A percentile compares a stretch with the other conserved stretches of the same genome.
Evolutionary conservation across 1,284 basidiomycete genomes (phyloP).

Genomic region (Malassezia psittaci): DNA sequence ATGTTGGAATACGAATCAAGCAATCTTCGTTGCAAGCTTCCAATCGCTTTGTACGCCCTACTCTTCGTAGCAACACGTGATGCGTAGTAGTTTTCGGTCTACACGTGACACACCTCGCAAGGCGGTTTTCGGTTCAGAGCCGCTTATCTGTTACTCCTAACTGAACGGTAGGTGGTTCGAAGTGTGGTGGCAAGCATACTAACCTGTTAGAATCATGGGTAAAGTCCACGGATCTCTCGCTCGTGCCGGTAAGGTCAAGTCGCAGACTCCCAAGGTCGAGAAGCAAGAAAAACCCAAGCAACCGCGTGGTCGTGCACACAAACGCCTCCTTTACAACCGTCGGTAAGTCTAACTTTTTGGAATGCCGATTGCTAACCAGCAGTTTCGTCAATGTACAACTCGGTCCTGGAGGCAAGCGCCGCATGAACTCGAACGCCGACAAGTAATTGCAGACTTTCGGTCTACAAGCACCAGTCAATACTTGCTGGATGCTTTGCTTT

Average conservation of each 20-base stretch:
- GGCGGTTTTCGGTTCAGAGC: slow-evolving; percentile 1
- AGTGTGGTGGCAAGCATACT: slow-evolving; percentile 3
- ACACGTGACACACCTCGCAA: slow-evolving; percentile 8
- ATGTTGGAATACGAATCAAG: slow-evolving; percentile 15
- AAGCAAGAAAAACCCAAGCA: slow-evolving; percentile 96
- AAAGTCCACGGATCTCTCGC: slow-evolving; percentile 97
- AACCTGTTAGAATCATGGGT: slow-evolving; percentile 49
- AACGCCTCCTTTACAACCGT: slow-evolving; percentile 86
- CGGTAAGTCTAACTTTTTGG: slow-evolving; percentile 55
- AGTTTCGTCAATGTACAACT: slow-evolving; percentile 92
- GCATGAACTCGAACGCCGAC: slow-evolving; percentile 57
- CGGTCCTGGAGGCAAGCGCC: slow-evolving; percentile 82
- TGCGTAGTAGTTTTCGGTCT: slow-evolving; percentile 2
- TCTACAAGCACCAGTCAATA: too few relatives aligned
- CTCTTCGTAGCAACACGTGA: slow-evolving; percentile 2
- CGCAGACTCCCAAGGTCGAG: slow-evolving; percentile 80
- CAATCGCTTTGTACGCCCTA: too few relatives aligned
- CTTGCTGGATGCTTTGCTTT: too few relatives aligned
- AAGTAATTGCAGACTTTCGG: slow-evolving; percentile 20
- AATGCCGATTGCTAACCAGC: background rate
- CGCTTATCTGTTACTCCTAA: slow-evolving; percentile 6
- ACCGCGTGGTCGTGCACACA: slow-evolving; percentile 90
- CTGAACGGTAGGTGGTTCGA: slow-evolving; percentile 8
- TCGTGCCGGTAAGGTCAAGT: slow-evolving; percentile 99
- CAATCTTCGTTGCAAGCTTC: too few relatives aligned